Percentiles rank a stretch among this genome's conserved stretches.
Evolutionary conservation across 2,329 filamentous ascomycete species (phyloP).

Genomic region (Claviceps digitariae): DNA sequence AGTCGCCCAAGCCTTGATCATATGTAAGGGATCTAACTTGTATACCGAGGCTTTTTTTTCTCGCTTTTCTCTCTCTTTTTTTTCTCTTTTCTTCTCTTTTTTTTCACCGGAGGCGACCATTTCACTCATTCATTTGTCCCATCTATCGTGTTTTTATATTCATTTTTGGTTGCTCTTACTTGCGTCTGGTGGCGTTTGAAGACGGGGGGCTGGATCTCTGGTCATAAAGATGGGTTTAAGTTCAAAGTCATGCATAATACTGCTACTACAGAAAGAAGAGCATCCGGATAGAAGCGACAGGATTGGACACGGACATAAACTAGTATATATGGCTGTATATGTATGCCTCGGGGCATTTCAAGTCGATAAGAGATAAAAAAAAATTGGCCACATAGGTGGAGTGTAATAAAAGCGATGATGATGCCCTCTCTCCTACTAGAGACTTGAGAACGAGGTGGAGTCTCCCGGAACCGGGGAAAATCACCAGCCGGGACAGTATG

Average conservation of each 20-base stretch:
- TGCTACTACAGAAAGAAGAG: background rate
- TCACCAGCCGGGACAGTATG: constrained; percentile 14
- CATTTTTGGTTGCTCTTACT: background rate
- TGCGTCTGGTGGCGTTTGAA: background rate
- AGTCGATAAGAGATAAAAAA: background rate
- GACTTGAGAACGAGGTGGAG: background rate
- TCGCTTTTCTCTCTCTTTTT: too few relatives aligned
- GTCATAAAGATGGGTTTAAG: background rate
- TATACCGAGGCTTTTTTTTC: too few relatives aligned
- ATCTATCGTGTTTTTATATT: background rate
- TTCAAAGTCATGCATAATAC: constrained; percentile 1
- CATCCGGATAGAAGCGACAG: background rate
- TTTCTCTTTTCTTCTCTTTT: background rate
- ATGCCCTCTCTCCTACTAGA: too few relatives aligned
- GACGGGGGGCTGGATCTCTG: background rate
- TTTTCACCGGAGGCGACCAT: background rate
- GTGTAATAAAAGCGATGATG: background rate
- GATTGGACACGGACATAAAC: background rate
- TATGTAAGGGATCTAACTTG: background rate
- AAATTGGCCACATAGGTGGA: background rate
- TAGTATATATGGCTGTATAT: background rate
- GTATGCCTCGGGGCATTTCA: background rate
- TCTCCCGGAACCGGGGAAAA: constrained; percentile 21
- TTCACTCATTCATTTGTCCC: background rate
- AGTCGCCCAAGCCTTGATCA: constrained; percentile 10